A percentile compares a stretch with the other conserved stretches of the same genome.
Conservation (phyloP, 2,329 filamentous ascomycete species). For the Botrytis cinerea region DNA sequence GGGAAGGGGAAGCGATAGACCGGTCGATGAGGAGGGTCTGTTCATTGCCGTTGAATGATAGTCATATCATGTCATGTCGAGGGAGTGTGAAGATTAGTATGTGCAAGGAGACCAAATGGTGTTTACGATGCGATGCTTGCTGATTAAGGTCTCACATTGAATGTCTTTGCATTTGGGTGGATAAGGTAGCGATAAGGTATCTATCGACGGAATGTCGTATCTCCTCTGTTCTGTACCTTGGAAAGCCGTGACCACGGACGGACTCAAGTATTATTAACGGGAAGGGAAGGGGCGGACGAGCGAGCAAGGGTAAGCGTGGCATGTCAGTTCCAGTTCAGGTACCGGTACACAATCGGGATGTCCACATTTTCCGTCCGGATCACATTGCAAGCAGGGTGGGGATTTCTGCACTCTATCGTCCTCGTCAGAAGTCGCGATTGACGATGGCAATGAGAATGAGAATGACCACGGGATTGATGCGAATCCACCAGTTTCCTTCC, state of each 20-base stretch:
- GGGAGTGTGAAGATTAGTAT: background rate
- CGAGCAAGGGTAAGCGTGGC: background rate
- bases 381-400: no score
- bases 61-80: background rate
- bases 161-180: background rate
- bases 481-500: background rate
- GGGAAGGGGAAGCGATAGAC: constrained; percentile 55
- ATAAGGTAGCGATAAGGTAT: constrained; percentile 1
- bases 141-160: background rate
- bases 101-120: background rate
- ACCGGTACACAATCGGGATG: background rate
- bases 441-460: background rate
- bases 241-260: background rate
- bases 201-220: background rate
- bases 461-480: no score
- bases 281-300: no score
- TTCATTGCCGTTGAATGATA: constrained; percentile 27
- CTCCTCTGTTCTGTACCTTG: background rate
- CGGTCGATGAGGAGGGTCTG: constrained; percentile 35
- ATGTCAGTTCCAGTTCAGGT: background rate
- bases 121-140: background rate
- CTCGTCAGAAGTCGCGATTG: background rate
- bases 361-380: background rate
- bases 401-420: no score
- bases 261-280: background rate